Percentiles rank a stretch among this genome's conserved stretches.
Conservation (phyloP, 2,329 filamentous ascomycete species). For the Diaporthe sp. region DNA sequence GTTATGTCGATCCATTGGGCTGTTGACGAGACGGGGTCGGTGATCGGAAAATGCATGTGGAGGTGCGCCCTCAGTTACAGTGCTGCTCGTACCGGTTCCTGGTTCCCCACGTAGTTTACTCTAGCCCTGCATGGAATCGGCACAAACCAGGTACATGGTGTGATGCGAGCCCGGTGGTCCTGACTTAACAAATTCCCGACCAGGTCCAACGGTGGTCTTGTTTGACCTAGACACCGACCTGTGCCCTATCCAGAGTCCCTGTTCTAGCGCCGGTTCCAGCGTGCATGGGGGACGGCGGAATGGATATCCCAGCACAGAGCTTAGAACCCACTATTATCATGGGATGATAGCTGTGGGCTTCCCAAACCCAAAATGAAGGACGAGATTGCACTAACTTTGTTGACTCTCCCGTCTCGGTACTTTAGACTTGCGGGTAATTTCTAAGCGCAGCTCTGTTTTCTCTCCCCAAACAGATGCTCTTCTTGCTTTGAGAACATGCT, state of each 20-base stretch:
- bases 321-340: conserved; percentile 18
- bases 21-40: conserved; percentile 4
- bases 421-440: not conserved
- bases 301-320: conserved; percentile 21
- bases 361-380: conserved; percentile 11
- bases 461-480: too few relatives aligned
- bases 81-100: conserved; percentile 25
- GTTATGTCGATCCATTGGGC: conserved; percentile 21
- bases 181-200: not conserved
- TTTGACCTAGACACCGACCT: not conserved
- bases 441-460: too few relatives aligned
- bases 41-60: not conserved
- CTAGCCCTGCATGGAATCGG: conserved; percentile 19
- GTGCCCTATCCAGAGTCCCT: not conserved
- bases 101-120: conserved; percentile 14
- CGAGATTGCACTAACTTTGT: not conserved
- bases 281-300: not conserved
- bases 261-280: not conserved
- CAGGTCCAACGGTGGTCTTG: not conserved
- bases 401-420: conserved; percentile 11
- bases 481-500: not conserved
- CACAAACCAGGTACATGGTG: not conserved
- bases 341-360: not conserved
- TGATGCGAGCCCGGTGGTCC: not conserved
- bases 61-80: conserved; percentile 11